Evolutionary conservation across 805 yeast genomes (phyloP).

Genomic region (Barnettozyma salicaria): DNA sequence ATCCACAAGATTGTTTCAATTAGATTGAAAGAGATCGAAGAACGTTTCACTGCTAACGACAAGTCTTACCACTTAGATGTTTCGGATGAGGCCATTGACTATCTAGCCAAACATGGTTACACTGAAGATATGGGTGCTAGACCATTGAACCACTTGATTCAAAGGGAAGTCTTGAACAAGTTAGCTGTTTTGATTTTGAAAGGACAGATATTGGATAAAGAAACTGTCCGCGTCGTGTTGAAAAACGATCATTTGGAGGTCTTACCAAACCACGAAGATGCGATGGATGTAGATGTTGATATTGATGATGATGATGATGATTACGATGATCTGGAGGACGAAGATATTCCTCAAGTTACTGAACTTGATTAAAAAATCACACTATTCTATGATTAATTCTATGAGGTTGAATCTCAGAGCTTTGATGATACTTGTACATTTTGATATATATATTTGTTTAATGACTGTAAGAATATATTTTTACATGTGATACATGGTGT

Average conservation of each 20-base stretch:
- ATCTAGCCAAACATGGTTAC: slow-evolving; percentile 80
- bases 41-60: slow-evolving; percentile 79
- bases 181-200: slow-evolving; percentile 84
- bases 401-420: too few relatives aligned
- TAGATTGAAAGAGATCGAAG: slow-evolving; percentile 77
- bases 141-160: slow-evolving; percentile 90
- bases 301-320: slow-evolving; percentile 52
- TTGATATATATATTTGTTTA: too few relatives aligned
- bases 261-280: slow-evolving; percentile 75
- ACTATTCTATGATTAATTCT: too few relatives aligned
- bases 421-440: too few relatives aligned
- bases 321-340: slow-evolving; percentile 56
- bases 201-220: slow-evolving; percentile 86
- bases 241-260: slow-evolving; percentile 66
- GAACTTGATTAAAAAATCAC: neutral
- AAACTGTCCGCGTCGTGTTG: slow-evolving; percentile 60
- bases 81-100: slow-evolving; percentile 72
- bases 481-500: too few relatives aligned
- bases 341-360: slow-evolving; percentile 30
- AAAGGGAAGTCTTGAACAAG: slow-evolving; percentile 77
- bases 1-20: slow-evolving; percentile 87
- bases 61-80: slow-evolving; percentile 68
- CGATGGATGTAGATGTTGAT: slow-evolving; percentile 41
- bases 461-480: too few relatives aligned
- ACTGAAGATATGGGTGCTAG: slow-evolving; percentile 94